phyloP scores from a whole-genome alignment of 345 rosid species.

The Camelina hispida region DNA sequence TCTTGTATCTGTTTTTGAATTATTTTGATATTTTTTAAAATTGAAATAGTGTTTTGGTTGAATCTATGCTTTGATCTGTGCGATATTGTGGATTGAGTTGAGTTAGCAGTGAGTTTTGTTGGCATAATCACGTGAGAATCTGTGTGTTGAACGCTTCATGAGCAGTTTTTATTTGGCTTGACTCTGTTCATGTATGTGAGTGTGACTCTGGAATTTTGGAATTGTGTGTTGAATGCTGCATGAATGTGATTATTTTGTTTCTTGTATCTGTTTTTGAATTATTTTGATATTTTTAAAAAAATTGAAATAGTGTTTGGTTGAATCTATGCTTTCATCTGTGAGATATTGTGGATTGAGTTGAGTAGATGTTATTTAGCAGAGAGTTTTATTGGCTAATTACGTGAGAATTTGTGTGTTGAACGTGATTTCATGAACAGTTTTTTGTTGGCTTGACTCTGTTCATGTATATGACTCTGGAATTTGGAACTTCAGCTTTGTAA shows the following conservation, averaged over 20 bases:
- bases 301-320: neutral
- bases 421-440: neutral
- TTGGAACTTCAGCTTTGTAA: too few relatives aligned
- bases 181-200: neutral
- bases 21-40: neutral
- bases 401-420: neutral
- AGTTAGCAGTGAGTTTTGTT: neutral
- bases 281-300: neutral
- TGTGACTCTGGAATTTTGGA: too few relatives aligned
- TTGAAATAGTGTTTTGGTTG: neutral
- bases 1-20: neutral
- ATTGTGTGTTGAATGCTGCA: neutral
- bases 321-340: slow-evolving; percentile 13
- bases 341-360: neutral
- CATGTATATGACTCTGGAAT: too few relatives aligned
- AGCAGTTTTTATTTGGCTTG: neutral
- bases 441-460: neutral
- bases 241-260: too few relatives aligned
- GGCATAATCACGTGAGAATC: neutral
- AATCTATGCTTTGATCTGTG: slow-evolving; percentile 14
- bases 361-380: neutral
- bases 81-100: neutral
- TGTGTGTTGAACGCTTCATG: neutral
- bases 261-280: neutral
- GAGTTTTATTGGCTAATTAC: neutral